These are phyloP conservation scores for Apophysomyces trapeziformis DNA, from an alignment of 371 early-diverging fungal species.

Conservation along the genomic window DNA sequence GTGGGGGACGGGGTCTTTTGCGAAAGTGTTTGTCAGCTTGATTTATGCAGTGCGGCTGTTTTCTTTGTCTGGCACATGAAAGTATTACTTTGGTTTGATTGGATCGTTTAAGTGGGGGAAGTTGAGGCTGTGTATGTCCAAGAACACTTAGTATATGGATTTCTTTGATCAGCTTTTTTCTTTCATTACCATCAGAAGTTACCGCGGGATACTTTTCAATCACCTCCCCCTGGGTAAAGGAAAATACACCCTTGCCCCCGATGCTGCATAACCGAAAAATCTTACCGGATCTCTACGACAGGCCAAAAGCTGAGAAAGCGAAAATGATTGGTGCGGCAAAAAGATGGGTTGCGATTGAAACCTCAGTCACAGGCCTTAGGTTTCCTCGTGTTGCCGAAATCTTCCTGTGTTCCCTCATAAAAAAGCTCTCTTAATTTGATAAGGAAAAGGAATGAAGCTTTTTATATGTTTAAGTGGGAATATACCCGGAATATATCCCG, in stretches of 20 bases:
- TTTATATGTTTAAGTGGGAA: background rate
- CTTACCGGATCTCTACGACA: background rate
- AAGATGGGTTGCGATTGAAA: conserved; percentile 4
- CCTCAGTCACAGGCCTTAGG: background rate
- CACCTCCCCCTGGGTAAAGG: too few species aligned
- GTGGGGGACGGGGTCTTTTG: too few species aligned
- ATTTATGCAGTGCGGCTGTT: too few species aligned
- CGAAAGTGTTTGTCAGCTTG: too few species aligned
- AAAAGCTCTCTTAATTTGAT: background rate
- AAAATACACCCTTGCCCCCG: background rate
- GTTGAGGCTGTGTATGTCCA: too few species aligned
- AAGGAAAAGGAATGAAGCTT: background rate
- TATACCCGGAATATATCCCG: background rate
- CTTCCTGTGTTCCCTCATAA: background rate
- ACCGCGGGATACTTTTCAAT: too few species aligned
- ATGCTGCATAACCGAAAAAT: background rate
- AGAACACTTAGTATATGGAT: too few species aligned
- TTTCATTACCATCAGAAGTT: too few species aligned
- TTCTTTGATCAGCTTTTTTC: too few species aligned
- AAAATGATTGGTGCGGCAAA: conserved; percentile 8
- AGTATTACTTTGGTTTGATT: too few species aligned
- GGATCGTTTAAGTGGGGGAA: too few species aligned
- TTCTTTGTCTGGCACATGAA: too few species aligned
- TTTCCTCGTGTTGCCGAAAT: background rate
- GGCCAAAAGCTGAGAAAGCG: background rate